Percentiles rank a stretch among this genome's conserved stretches.
phyloP scores from a whole-genome alignment of 176 grass and related monocot species.

The Eleusine indica region DNA sequence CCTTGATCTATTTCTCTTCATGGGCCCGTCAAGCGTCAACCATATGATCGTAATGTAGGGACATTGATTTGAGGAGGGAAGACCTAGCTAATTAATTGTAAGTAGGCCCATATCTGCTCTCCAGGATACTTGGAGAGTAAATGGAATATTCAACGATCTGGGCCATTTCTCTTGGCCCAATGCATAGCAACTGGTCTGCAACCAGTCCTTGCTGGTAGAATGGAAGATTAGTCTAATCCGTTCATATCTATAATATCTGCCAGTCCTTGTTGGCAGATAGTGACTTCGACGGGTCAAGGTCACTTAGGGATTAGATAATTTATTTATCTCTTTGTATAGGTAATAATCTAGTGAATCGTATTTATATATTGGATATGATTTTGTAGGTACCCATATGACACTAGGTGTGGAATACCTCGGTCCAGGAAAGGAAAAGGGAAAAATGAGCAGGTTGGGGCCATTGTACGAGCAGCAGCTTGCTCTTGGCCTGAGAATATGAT shows the following conservation, averaged over 20 bases:
- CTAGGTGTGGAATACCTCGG: background rate
- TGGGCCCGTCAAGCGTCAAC: background rate
- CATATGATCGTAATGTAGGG: background rate
- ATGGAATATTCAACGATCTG: background rate
- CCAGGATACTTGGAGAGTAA: background rate
- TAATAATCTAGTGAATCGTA: background rate
- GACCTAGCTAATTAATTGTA: background rate
- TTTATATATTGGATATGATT: background rate
- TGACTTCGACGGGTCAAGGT: background rate
- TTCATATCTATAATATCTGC: background rate
- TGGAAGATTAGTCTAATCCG: background rate
- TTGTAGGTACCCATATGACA: background rate
- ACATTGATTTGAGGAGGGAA: background rate
- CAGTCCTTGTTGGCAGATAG: background rate
- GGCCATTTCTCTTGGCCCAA: background rate
- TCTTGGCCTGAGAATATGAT: background rate
- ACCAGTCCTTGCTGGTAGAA: background rate
- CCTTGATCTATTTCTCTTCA: background rate
- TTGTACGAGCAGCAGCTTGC: background rate
- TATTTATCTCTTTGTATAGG: background rate
- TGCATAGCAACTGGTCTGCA: background rate
- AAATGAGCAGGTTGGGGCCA: no score
- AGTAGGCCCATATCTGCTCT: background rate
- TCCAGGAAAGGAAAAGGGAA: no score
- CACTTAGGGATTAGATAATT: background rate